Percentiles rank a stretch among this genome's conserved stretches.
Conservation (phyloP, 164 flowering plant genomes). For the Liriodendron chinense region DNA sequence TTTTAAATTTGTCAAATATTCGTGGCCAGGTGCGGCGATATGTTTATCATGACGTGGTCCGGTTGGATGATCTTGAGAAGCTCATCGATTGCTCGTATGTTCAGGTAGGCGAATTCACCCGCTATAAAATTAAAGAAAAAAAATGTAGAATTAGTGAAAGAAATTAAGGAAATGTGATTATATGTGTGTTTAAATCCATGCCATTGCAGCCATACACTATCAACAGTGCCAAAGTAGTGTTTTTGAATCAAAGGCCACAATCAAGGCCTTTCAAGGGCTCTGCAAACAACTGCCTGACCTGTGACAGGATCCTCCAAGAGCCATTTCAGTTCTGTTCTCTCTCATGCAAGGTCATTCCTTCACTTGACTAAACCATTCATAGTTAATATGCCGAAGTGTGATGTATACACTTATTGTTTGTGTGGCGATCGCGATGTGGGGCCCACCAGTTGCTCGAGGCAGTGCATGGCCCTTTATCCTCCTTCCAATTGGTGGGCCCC, state of each 20-base stretch:
- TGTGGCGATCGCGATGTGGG: background rate
- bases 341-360: slow-evolving; percentile 76
- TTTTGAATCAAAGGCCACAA: slow-evolving; percentile 35
- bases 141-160: background rate
- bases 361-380: background rate
- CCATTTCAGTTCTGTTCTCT: slow-evolving; percentile 85
- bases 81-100: slow-evolving; percentile 79
- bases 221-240: slow-evolving; percentile 33
- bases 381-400: background rate
- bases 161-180: background rate
- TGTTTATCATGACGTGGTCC: slow-evolving; percentile 80
- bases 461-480: background rate
- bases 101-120: slow-evolving; percentile 42
- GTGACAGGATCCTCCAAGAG: slow-evolving; percentile 83
- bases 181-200: background rate
- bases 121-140: background rate
- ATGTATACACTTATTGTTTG: background rate
- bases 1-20: background rate
- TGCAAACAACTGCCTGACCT: slow-evolving; percentile 62
- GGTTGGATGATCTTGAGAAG: slow-evolving; percentile 85
- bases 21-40: slow-evolving; percentile 72
- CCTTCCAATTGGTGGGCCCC: background rate
- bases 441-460: background rate
- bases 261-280: slow-evolving; percentile 59
- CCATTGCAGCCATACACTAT: slow-evolving; percentile 35